Evolutionary conservation across 2,329 filamentous ascomycete species (phyloP), one percentile per base, ranked within the genome.

Genomic region (Stachybotrys chlorohalonatus): DNA sequence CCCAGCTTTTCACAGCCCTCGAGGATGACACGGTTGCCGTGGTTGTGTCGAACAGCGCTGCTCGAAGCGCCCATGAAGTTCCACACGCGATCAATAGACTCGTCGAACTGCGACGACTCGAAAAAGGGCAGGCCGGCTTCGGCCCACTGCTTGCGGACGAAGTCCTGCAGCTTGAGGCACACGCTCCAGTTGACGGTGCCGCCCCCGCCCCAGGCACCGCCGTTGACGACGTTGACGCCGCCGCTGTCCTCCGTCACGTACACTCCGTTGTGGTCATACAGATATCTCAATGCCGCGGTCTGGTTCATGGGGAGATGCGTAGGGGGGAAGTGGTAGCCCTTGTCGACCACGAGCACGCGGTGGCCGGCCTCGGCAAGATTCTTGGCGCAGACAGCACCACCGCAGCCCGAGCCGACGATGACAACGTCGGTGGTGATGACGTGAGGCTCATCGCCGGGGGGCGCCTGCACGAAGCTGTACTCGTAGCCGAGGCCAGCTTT

Each of bases 131-230:
- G 73, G 0, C 85, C 84, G 15, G 72, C 63, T 52, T 81, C 75
- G 0, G 89, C 85, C 92, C 93, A 96, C 70, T 96, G 90, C 60
- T 83, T 76, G 4, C 91, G 82, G 1, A 96, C 89, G 59, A 79
- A 88, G 31, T 81, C 83, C 65, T 93, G 89, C 0, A 89, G 87
- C 61, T 79, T 75, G 52, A 85, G 72, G 52, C 74, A 74, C 8
- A 82, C 81, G 63, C 79, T 87, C 91, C 91, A 96, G 70, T 96
- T 96, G 62, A 96, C 72, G 0, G 89, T 90, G 6, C 91, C 91
- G 54, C 92, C 92, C 47, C 92, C 92, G 32, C 92, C 92, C 83
- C 87, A 95, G 36, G 82, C 82, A 54, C 83, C 81, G 1, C 89
- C 92, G 0, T 87, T 82, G 3, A 89, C 67, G 11, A 93, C 69